These are phyloP conservation scores for Paecilomyces formosus DNA, from an alignment of 2,329 filamentous ascomycete species.

Conservation along the genomic window DNA sequence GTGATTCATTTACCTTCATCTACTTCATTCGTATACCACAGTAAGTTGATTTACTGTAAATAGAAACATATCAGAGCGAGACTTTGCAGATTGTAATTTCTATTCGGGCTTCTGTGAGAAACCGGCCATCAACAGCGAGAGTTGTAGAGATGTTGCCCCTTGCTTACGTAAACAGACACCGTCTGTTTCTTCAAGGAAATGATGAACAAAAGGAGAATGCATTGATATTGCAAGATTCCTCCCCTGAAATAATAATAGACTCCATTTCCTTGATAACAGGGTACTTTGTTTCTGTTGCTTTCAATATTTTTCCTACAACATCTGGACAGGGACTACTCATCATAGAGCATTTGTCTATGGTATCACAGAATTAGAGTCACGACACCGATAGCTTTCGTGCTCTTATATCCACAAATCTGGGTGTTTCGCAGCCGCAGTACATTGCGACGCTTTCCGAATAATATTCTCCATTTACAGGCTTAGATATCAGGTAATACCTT, in stretches of 20 bases:
- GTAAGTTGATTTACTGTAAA: neutral
- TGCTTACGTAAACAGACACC: neutral
- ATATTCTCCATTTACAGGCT: slow-evolving; percentile 6
- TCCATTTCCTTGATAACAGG: neutral
- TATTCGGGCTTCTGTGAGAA: neutral
- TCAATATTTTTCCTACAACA: neutral
- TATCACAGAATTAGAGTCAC: neutral
- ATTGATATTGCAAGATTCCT: neutral
- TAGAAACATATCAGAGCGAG: neutral
- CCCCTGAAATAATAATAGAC: neutral
- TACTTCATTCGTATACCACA: no score
- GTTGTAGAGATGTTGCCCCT: neutral
- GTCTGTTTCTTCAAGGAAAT: neutral
- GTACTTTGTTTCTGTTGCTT: neutral
- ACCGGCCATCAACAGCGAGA: neutral
- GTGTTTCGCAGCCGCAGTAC: neutral
- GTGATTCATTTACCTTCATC: no score
- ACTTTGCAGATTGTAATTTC: neutral
- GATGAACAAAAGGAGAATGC: neutral
- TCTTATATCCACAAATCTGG: neutral
- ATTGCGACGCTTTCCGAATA: neutral
- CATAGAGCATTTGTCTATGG: neutral
- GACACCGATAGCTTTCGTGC: neutral
- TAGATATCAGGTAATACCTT: slow-evolving; percentile 4
- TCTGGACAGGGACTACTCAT: neutral